phyloP scores from a whole-genome alignment of 441 rosid species.

The Adansonia grandidieri region DNA sequence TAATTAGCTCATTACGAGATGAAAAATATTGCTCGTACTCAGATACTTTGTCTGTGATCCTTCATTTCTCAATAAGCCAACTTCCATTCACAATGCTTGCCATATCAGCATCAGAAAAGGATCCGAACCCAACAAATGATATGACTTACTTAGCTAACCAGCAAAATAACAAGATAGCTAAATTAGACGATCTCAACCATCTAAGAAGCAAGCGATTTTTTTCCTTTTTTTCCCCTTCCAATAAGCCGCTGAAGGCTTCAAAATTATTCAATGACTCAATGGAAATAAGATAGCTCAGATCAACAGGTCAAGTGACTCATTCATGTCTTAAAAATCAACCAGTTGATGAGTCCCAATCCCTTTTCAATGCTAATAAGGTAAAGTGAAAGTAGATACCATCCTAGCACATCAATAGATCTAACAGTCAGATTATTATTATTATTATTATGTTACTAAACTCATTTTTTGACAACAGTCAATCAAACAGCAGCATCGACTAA shows the following conservation, averaged over 20 bases:
- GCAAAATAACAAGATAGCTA: background rate
- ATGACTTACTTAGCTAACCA: background rate
- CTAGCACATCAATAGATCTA: background rate
- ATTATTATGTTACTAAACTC: background rate
- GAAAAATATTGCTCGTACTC: background rate
- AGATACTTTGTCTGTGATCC: background rate
- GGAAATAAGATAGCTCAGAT: constrained; percentile 3
- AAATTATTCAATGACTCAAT: background rate
- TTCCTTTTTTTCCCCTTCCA: background rate
- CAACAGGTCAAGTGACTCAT: constrained; percentile 1
- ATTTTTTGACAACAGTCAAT: background rate
- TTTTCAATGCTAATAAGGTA: constrained; percentile 18
- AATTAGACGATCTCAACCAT: constrained; percentile 18
- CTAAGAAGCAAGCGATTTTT: background rate
- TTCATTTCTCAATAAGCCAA: background rate
- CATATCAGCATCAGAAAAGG: constrained; percentile 24
- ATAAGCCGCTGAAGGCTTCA: background rate
- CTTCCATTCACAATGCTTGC: background rate
- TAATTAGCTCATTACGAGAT: constrained; percentile 6
- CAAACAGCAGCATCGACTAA: background rate
- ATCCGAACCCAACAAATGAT: constrained; percentile 1
- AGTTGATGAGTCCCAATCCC: constrained; percentile 15
- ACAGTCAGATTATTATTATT: background rate
- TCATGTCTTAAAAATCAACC: background rate
- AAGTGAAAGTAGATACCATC: background rate